Percentiles rank a stretch among this genome's conserved stretches.
These are phyloP conservation scores for Calcarisporium arbuscula DNA, from an alignment of 2,329 filamentous ascomycete species.

Conservation along the genomic window DNA sequence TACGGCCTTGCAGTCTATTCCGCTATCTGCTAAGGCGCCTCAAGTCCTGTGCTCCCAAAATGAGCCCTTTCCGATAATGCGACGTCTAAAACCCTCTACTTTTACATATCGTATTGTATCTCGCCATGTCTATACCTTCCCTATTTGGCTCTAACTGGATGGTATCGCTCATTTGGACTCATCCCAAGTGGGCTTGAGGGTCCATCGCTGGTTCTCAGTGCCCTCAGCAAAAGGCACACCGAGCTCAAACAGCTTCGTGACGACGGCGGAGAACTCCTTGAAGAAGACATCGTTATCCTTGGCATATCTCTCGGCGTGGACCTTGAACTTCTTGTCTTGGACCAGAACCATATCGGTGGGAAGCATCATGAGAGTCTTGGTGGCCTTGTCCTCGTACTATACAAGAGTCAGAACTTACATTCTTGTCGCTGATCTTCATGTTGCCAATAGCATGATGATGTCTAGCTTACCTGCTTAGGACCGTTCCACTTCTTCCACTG, in stretches of 20 bases:
- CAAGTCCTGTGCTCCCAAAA: too few relatives aligned
- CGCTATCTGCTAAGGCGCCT: too few relatives aligned
- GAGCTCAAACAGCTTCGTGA: conserved; percentile 83
- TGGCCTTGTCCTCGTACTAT: conserved; percentile 83
- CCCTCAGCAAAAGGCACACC: conserved; percentile 79
- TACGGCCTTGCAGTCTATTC: too few relatives aligned
- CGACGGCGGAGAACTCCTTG: conserved; percentile 77
- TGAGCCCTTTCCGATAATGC: too few relatives aligned
- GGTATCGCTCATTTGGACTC: conserved; percentile 23
- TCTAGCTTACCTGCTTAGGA: conserved; percentile 57
- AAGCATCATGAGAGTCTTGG: conserved; percentile 94
- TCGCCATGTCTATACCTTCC: too few relatives aligned
- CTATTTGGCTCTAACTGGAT: too few relatives aligned
- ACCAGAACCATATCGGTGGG: conserved; percentile 84
- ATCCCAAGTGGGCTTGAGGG: conserved; percentile 53
- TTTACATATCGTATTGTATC: too few relatives aligned
- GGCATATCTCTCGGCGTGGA: conserved; percentile 79
- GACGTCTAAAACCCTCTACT: too few relatives aligned
- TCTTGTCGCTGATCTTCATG: too few relatives aligned
- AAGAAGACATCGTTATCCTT: conserved; percentile 90
- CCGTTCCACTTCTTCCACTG: conserved; percentile 85
- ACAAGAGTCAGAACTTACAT: conserved; percentile 8
- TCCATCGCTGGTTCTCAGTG: conserved; percentile 47
- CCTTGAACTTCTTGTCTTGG: conserved; percentile 80
- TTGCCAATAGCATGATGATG: background rate